Evolutionary conservation across 2,329 filamentous ascomycete species (phyloP).

Genomic region (Cladosporium cucumerinum): DNA sequence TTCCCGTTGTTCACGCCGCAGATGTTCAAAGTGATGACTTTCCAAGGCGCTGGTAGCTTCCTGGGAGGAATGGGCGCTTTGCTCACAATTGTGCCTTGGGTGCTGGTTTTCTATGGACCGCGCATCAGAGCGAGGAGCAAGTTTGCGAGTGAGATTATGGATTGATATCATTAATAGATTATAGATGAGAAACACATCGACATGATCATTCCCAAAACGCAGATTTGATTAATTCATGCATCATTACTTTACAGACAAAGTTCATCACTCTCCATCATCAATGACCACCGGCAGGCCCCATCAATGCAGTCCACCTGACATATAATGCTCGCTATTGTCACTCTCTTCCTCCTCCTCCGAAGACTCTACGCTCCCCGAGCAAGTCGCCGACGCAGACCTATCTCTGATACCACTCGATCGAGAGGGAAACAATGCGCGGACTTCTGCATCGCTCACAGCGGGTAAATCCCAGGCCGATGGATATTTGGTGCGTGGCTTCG

Average conservation of each 20-base stretch:
- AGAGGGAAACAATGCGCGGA: not conserved
- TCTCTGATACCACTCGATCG: not conserved
- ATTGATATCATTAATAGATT: slow-evolving; percentile 12
- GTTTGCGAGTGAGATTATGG: slow-evolving; percentile 57
- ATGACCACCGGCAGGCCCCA: not conserved
- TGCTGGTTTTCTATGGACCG: slow-evolving; percentile 74
- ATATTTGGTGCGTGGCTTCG: not conserved
- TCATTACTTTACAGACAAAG: not conserved
- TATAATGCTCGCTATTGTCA: not conserved
- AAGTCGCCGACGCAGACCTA: not conserved
- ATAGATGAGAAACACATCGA: not conserved
- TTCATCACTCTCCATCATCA: not conserved
- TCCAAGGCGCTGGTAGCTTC: slow-evolving; percentile 67
- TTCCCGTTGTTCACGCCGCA: slow-evolving; percentile 74
- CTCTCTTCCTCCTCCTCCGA: not conserved
- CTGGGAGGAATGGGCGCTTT: slow-evolving; percentile 66
- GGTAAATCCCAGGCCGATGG: slow-evolving; percentile 7
- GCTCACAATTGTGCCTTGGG: slow-evolving; percentile 82
- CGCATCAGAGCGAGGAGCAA: slow-evolving; percentile 71
- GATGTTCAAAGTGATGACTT: slow-evolving; percentile 71
- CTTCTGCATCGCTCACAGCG: not conserved
- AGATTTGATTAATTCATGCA: not conserved
- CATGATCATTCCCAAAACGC: not conserved
- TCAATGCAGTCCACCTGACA: not conserved
- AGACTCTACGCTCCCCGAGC: not conserved